Conservation (phyloP, 1,284 basidiomycete genomes). For the Pulveroboletus sp. region DNA sequence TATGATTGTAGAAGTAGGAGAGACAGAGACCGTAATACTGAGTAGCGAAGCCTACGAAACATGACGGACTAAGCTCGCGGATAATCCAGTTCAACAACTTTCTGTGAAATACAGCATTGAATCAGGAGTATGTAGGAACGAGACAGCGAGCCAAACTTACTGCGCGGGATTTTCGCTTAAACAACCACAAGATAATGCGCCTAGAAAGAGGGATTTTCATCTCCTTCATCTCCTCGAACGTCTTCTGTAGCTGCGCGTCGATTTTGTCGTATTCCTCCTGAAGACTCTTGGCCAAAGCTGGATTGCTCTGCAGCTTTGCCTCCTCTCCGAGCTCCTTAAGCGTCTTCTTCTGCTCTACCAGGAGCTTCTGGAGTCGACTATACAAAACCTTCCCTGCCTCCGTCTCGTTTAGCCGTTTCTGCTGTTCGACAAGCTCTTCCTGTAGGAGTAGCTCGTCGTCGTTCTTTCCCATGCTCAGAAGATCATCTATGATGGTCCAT, state of each 20-base stretch:
- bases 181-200: constrained; percentile 13
- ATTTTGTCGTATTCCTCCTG: constrained; percentile 15
- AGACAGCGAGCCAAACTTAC: constrained; percentile 5
- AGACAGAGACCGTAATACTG: too few species aligned
- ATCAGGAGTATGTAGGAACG: not conserved
- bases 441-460: constrained; percentile 18
- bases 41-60: not conserved
- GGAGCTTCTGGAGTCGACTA: constrained; percentile 20
- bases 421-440: constrained; percentile 23
- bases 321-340: constrained; percentile 18
- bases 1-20: too few species aligned
- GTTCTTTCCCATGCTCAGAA: not conserved
- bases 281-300: constrained; percentile 9
- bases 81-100: constrained; percentile 2
- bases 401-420: constrained; percentile 23
- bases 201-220: constrained; percentile 24
- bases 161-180: constrained; percentile 2
- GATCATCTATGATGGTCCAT: not conserved
- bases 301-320: constrained; percentile 11
- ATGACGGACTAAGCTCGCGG: not conserved
- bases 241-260: constrained; percentile 11
- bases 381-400: constrained; percentile 24
- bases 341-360: constrained; percentile 15
- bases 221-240: constrained; percentile 18
- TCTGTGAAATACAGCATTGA: not conserved